A percentile compares a stretch with the other conserved stretches of the same genome.
phyloP scores from a whole-genome alignment of 108 stramenopile species.

The Parietichytrium sp. region DNA sequence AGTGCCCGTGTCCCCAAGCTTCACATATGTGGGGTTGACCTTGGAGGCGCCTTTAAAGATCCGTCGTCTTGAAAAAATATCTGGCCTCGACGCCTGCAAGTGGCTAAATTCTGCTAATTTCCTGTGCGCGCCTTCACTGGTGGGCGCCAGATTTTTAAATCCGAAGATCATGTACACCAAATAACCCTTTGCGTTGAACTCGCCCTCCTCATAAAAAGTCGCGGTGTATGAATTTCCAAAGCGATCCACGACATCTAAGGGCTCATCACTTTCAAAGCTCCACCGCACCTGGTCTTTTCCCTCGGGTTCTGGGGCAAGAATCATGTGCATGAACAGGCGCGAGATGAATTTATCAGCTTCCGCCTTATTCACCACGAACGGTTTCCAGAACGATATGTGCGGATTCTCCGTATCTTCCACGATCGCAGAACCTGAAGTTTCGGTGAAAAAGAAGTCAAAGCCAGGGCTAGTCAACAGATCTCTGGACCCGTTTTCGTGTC shows the following conservation, averaged over 20 bases:
- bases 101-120: too few species aligned
- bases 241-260: neutral
- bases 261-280: neutral
- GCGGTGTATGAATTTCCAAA: slow-evolving; percentile 7
- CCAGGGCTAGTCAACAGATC: neutral
- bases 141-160: neutral
- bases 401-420: neutral
- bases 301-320: neutral
- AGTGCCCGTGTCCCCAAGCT: too few species aligned
- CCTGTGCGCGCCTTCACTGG: slow-evolving; percentile 16
- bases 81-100: too few species aligned
- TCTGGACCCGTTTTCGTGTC: neutral
- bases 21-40: too few species aligned
- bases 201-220: neutral
- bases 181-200: neutral
- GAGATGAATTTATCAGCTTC: neutral
- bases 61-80: too few species aligned
- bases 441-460: neutral
- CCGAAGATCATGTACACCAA: neutral
- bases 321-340: neutral
- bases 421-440: neutral
- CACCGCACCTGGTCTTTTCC: neutral
- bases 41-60: too few species aligned
- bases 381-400: neutral
- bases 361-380: neutral